Evolutionary conservation across 768 basidiomycete genomes (phyloP), one percentile per base, ranked within the genome.

Genomic region (Phanerochaete sordida): DNA sequence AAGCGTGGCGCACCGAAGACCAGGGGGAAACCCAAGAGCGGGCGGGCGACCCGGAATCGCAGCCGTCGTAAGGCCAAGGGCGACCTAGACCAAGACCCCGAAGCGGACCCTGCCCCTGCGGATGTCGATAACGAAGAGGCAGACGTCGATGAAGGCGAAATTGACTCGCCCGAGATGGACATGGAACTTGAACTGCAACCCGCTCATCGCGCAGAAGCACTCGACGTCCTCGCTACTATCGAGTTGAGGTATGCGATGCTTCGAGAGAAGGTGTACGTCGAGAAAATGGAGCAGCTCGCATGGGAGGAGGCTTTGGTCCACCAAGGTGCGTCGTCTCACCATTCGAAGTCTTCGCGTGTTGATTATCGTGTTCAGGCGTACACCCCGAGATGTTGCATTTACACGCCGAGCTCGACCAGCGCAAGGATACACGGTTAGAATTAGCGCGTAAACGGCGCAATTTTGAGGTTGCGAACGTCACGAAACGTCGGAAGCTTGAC

Each of bases 191-290:
- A 94, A 62, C 74, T 91, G 56, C 90, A 91, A 61, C 89, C 88
- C 47, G 88, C 88, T 0, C 90, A 92, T 70, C 81, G 92, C 23
- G 87, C 87, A 3, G 94, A 96, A 67, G 94, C 94, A 0, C 81
- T 98, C 59, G 93, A 95, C 60, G 88, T 89, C 0, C 77, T 98
- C 7, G 89, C 95, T 2, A 82, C 79, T 47, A 95, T 99, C 65
- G 96, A 99, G 69, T 84, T 98, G 74, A 93, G 91, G 68, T 97
- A 95, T 72, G 95, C 95, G 0, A 74, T 90, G 31, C 73, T 98
- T 58, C 76, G 96, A 49, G 95, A 98, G 70, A 79, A 85, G 52
- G 79, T 98, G 16, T 98, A 95, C 71, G 80, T 98, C 21, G 96
- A 98, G 75, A 91, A 95, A 71, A 94, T 98, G 93, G 91, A 94